Evolutionary conservation across 2,329 filamentous ascomycete genomes (phyloP), one percentile per base, ranked within the genome.

Genomic region (Colletotrichum spinosum): DNA sequence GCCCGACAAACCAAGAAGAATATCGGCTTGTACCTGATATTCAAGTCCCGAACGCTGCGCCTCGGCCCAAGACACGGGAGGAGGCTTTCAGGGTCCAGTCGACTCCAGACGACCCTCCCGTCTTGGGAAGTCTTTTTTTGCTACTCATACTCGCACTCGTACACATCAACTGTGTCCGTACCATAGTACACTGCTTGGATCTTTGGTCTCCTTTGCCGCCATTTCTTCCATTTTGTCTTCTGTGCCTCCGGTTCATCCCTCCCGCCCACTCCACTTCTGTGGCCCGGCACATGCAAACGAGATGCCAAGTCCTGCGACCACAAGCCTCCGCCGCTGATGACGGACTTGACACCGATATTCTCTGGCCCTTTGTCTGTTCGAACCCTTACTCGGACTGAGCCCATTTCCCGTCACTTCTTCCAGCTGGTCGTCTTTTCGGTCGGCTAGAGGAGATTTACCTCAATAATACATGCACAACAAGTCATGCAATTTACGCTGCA

Each of bases 221-320:
- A 5, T 34, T 6, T 17, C 38, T 17, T 56, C 39, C 11, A 13
- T 41, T 60, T 59, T 60, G 37, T 39, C 56, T 65, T 60, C 52
- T 65, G 46, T 52, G 59, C 59, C 59, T 63, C 63, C 54, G 60
- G 63, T 64, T 53, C 63, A 64, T 66, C 59, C 63, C 63, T 66
- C 53, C 60, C 58, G 63, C 54, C 63, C 63, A 52, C 62, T 62
- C 62, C 57, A 56, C 62, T 49, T 35, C 15, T 61, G 17, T 61
- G 45, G 57, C 34, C 51, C 57, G 62, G 62, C 56, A 65, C 45
- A 55, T 65, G 61, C 62, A 61, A 61, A 60, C 45, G 51, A 51
- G 11, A 55, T 41, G 61, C 56, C 61, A 60, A 60, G 61, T 51
- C 45, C 45, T 61, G 57, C 61, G 56, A 65, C 45, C 51, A 57